Evolutionary conservation across 2,329 filamentous ascomycete genomes (phyloP), one percentile per base, ranked within the genome.

Genomic region (Davidsoniella eucalypti): DNA sequence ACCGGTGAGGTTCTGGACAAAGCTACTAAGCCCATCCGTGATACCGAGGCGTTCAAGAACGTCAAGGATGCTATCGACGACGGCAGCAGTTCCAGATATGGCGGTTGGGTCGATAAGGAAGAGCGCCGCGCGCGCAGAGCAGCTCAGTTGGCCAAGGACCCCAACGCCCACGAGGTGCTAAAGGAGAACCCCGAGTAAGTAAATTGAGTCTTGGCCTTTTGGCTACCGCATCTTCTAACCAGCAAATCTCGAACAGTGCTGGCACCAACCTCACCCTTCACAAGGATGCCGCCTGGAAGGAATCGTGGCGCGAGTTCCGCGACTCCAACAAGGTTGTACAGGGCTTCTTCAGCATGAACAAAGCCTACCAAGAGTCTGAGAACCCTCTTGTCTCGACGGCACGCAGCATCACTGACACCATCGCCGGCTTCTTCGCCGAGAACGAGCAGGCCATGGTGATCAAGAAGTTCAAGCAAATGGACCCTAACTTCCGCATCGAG

Each of bases 401-500:
- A 1, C 83, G 92, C 61, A 87, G 86, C 64, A 94, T 98, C 58
- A 90, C 88, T 29, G 92, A 98, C 64, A 79, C 84, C 52, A 80
- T 98, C 38, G 87, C 84, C 44, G 87, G 92, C 25, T 98, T 95
- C 69, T 98, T 98, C 57, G 92, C 92, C 55, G 92, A 98, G 66
- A 98, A 96, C 64, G 92, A 98, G 69, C 95, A 87, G 0, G 92
- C 92, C 26, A 83, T 82, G 75, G 92, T 98, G 36, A 94, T 96
- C 69, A 96, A 95, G 71, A 94, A 90, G 65, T 94, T 98, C 73
- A 82, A 90, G 44, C 78, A 88, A 59, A 95, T 96, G 78, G 92
- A 98, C 59, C 90, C 92, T 4, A 76, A 74, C 57, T 98, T 98
- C 73, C 87, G 95, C 63, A 76, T 94, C 58, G 92, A 98, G 65